Evolutionary conservation across 1,139 yeast species (phyloP).

Genomic region (Sugiyamaella novakii): DNA sequence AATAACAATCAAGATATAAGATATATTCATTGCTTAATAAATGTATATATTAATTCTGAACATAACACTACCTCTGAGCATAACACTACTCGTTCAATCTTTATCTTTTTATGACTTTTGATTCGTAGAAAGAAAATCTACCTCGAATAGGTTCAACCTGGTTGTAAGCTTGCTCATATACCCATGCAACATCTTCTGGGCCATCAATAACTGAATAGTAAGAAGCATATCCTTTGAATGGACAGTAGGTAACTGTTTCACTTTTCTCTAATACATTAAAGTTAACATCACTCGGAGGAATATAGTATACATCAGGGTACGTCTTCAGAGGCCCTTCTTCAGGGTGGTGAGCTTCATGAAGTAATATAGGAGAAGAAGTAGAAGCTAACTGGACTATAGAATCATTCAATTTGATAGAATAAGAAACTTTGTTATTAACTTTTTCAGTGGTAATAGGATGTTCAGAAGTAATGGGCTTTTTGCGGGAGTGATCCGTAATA

Average conservation of each 20-base stretch:
- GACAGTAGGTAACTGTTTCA: slow-evolving; percentile 24
- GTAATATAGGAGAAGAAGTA: background rate
- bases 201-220: slow-evolving; percentile 22
- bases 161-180: slow-evolving; percentile 24
- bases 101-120: too few species aligned
- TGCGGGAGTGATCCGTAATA: slow-evolving; percentile 3
- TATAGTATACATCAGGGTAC: slow-evolving; percentile 21
- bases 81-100: too few species aligned
- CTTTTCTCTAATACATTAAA: slow-evolving; percentile 20
- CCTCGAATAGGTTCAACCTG: slow-evolving; percentile 21
- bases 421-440: background rate
- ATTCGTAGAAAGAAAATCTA: slow-evolving; percentile 20
- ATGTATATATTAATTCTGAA: too few species aligned
- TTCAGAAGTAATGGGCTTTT: slow-evolving; percentile 6
- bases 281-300: slow-evolving; percentile 22
- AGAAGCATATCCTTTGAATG: slow-evolving; percentile 25
- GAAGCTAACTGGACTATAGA: background rate
- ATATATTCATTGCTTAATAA: too few species aligned
- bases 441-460: slow-evolving; percentile 11
- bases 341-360: slow-evolving; percentile 11
- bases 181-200: slow-evolving; percentile 26
- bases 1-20: background rate
- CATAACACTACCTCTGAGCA: too few species aligned
- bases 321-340: slow-evolving; percentile 5
- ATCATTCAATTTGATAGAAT: background rate